Evolutionary conservation across 1,284 basidiomycete genomes (phyloP), one percentile per base, ranked within the genome.

Genomic region (Chalciporus piperatoides): DNA sequence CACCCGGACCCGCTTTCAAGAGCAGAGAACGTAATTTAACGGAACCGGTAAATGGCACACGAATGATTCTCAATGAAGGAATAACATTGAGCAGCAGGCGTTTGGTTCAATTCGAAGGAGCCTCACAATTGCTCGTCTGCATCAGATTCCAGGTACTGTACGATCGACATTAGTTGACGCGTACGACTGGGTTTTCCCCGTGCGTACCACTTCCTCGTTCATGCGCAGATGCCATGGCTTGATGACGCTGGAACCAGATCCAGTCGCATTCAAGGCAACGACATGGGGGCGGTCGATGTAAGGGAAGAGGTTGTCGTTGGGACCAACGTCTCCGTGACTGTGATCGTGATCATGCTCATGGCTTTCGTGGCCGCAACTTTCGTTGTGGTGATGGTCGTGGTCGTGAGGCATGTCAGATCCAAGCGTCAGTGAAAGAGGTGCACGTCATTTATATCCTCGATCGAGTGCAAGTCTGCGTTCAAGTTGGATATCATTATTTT

Each of bases 91-190:
- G 52, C 51, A 41, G 19, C 15, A 14, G 21, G 44, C 32, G n/a
- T 14, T 17, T 6, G 40, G 47, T 41, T 33, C 43, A 41, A 52
- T 49, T 45, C 23, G 24, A 45, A 14, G 14, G 42, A 44, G 46
- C 55, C 76, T 57, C 67, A 89, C 87, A 92, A 68, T 67, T 91
- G 86, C 62, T 90, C 88, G 65, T 92, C 89, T 32, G 84, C 84
- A 56, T 92, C 90, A 11, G 89, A 91, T 63, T 89, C 83, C 36
- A 92, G 57, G 56, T 71, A 87, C 89, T 92, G 51, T 2, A 28
- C 10, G 45, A 37, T 48, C 43, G 27, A 11, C 30, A 1, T 59
- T 39, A 54, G 35, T 42, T 27, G 17, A 43, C 39, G 45, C 43
- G 41, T 19, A 39, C 17, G 4, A 41, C 6, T 7, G 28, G 40